phyloP scores from a whole-genome alignment of 1,284 basidiomycete species.

The Entoloma clypeatum region DNA sequence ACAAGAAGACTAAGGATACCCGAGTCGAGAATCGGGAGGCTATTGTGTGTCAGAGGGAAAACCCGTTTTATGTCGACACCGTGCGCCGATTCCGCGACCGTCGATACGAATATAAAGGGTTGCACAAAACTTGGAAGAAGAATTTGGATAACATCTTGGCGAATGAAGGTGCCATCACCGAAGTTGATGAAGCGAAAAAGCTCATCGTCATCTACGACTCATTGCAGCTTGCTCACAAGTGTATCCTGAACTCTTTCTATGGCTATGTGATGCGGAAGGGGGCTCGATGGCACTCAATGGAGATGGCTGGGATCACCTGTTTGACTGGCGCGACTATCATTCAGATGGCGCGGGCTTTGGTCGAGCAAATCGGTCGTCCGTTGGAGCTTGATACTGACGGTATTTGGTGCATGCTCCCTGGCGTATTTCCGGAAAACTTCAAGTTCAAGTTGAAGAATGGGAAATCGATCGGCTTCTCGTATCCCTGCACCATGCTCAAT shows the following conservation, averaged over 20 bases:
- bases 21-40: slow-evolving; percentile 92
- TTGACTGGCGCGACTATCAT: slow-evolving; percentile 99
- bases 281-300: slow-evolving; percentile 99
- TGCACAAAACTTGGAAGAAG: slow-evolving; percentile 99
- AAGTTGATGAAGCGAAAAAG: slow-evolving; percentile 96
- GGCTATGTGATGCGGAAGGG: slow-evolving; percentile 99
- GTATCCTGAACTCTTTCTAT: slow-evolving; percentile 99
- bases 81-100: slow-evolving; percentile 97
- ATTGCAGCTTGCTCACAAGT: slow-evolving; percentile 99
- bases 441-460: slow-evolving; percentile 88
- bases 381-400: slow-evolving; percentile 99
- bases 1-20: slow-evolving; percentile 99
- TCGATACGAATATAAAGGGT: slow-evolving; percentile 98
- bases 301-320: slow-evolving; percentile 99
- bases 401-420: slow-evolving; percentile 99
- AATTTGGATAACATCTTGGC: slow-evolving; percentile 79
- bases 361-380: slow-evolving; percentile 96
- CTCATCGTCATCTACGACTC: slow-evolving; percentile 99
- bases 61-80: slow-evolving; percentile 99
- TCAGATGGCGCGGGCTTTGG: slow-evolving; percentile 98
- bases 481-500: slow-evolving; percentile 99
- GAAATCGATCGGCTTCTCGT: slow-evolving; percentile 90
- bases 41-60: slow-evolving; percentile 97
- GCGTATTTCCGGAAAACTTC: slow-evolving; percentile 98
- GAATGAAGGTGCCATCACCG: slow-evolving; percentile 72